Conservation (phyloP, 2,329 filamentous ascomycete genomes). For the Pseudocercospora pini-densiflorae region DNA sequence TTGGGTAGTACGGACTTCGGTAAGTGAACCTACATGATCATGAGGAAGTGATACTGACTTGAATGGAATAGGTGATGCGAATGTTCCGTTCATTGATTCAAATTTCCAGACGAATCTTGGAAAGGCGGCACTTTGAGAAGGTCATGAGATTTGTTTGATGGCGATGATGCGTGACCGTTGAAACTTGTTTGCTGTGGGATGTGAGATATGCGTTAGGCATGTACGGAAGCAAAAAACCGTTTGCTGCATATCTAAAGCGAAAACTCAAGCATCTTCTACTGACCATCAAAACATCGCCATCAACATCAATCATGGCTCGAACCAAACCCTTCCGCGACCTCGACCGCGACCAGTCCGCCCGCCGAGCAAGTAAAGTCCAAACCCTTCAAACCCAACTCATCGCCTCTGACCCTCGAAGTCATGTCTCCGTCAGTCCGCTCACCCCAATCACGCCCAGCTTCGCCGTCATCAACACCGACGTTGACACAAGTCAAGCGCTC, state of each 20-base stretch:
- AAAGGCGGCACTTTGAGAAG: conserved; percentile 22
- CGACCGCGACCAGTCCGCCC: not conserved
- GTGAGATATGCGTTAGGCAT: too few species aligned
- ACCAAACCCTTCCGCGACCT: not conserved
- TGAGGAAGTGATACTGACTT: conserved; percentile 6
- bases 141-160: too few species aligned
- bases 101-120: conserved; percentile 55
- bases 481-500: conserved; percentile 1
- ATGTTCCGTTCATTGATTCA: conserved; percentile 53
- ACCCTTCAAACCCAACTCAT: not conserved
- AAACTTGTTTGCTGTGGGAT: not conserved
- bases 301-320: not conserved
- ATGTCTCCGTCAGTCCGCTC: not conserved
- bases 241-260: too few species aligned
- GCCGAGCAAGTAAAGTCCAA: conserved; percentile 2
- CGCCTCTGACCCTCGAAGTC: conserved; percentile 2
- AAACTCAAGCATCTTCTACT: too few species aligned
- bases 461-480: not conserved
- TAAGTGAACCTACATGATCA: conserved; percentile 1
- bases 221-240: too few species aligned
- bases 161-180: not conserved
- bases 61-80: conserved; percentile 38
- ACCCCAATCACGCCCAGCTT: not conserved
- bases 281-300: too few species aligned
- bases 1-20: conserved; percentile 54